phyloP scores from a whole-genome alignment of 352 stramenopile species.

The Thalassiosira mediterranea region DNA sequence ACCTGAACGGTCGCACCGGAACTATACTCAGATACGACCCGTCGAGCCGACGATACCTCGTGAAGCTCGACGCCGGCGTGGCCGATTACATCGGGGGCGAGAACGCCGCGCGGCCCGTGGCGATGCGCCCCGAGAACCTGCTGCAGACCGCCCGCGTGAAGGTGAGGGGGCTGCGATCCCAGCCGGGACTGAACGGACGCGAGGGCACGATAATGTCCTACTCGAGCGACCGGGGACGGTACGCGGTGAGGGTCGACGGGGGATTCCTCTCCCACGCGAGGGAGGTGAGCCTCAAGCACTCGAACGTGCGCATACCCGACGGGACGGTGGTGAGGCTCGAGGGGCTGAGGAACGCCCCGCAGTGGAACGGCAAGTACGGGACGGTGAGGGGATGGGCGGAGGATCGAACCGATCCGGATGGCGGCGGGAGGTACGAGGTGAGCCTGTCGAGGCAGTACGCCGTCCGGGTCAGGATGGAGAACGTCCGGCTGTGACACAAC shows the following conservation, averaged over 20 bases:
- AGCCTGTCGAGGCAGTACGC: conserved; percentile 41
- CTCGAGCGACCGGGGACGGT: conserved; percentile 39
- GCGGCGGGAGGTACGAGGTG: conserved; percentile 47
- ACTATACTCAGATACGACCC: conserved; percentile 28
- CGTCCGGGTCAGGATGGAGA: conserved; percentile 46
- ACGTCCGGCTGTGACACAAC: conserved; percentile 52
- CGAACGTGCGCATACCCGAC: conserved; percentile 48
- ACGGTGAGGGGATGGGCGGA: conserved; percentile 26
- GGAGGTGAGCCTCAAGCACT: conserved; percentile 41
- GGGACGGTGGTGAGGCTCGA: conserved; percentile 45
- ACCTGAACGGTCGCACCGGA: conserved; percentile 35
- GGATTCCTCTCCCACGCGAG: conserved; percentile 15
- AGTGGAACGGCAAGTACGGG: conserved; percentile 58
- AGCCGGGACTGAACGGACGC: conserved; percentile 47
- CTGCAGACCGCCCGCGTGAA: conserved; percentile 44
- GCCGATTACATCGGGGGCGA: conserved; percentile 13
- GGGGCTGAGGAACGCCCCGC: conserved; percentile 26
- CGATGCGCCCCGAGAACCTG: conserved; percentile 48
- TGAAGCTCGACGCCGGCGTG: conserved; percentile 29
- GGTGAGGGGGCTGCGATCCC: conserved; percentile 34
- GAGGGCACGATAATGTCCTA: conserved; percentile 35
- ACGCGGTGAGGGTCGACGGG: conserved; percentile 28
- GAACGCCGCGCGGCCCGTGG: conserved; percentile 14
- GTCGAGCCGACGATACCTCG: conserved; percentile 29
- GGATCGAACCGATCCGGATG: neutral